phyloP scores from a whole-genome alignment of 768 basidiomycete genomes.

The Hypholoma fasciculare region DNA sequence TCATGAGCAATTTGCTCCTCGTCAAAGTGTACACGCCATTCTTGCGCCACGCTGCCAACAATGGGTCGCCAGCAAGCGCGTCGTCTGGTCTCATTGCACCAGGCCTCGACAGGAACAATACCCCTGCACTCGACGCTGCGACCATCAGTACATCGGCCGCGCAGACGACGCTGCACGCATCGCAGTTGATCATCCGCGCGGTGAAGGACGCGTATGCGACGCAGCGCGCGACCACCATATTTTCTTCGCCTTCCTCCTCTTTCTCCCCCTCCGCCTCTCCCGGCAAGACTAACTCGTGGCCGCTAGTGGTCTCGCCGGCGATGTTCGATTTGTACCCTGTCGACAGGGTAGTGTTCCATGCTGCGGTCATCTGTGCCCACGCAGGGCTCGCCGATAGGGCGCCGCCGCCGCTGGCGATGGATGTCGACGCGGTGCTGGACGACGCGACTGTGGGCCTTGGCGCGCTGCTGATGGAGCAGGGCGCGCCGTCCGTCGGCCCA shows the following conservation, averaged over 20 bases:
- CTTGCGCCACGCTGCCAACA: conserved; percentile 31
- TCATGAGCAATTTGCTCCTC: conserved; percentile 60
- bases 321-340: conserved; percentile 39
- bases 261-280: conserved; percentile 4
- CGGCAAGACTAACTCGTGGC: not conserved
- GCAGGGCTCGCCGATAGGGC: conserved; percentile 27
- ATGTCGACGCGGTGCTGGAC: conserved; percentile 16
- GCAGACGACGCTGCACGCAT: conserved; percentile 61
- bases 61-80: conserved; percentile 12
- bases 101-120: not conserved
- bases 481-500: conserved; percentile 9
- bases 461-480: conserved; percentile 18
- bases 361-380: conserved; percentile 61
- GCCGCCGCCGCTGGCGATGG: not conserved
- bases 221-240: conserved; percentile 30
- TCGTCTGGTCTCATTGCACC: not conserved
- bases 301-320: conserved; percentile 10
- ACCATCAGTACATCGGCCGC: conserved; percentile 26
- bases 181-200: conserved; percentile 62
- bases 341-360: conserved; percentile 63
- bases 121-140: not conserved
- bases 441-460: conserved; percentile 26
- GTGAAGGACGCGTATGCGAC: conserved; percentile 24
- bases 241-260: not conserved
- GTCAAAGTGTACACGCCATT: conserved; percentile 72